These are phyloP conservation scores for Endocladia muricata DNA, from an alignment of 31 red algal species.

Conservation along the genomic window DNA sequence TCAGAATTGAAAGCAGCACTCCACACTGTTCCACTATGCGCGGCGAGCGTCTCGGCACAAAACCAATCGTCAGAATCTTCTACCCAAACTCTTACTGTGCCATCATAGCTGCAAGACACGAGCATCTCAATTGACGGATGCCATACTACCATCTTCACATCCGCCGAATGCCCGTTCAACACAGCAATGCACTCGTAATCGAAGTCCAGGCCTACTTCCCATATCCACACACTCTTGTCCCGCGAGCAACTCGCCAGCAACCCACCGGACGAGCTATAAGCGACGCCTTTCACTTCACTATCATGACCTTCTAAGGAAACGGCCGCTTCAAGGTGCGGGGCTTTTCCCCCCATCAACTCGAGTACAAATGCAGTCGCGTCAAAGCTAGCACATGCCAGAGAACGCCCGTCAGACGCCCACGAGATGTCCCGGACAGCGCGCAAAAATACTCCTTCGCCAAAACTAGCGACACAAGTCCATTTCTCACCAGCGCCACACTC, in stretches of 20 bases:
- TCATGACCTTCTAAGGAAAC: constrained; percentile 85
- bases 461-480: constrained; percentile 45
- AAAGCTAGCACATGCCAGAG: constrained; percentile 85
- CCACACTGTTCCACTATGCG: constrained; percentile 87
- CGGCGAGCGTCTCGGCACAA: constrained; percentile 65
- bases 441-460: constrained; percentile 59
- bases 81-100: constrained; percentile 84
- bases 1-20: constrained; percentile 55
- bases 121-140: constrained; percentile 80
- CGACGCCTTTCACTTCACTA: constrained; percentile 85
- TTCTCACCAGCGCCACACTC: neutral
- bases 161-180: constrained; percentile 80
- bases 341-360: constrained; percentile 43
- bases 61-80: constrained; percentile 97
- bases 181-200: constrained; percentile 91
- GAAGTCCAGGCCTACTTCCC: constrained; percentile 88
- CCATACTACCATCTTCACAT: constrained; percentile 91
- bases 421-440: constrained; percentile 71
- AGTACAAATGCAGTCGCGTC: constrained; percentile 76
- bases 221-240: constrained; percentile 91
- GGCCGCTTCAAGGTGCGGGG: constrained; percentile 57
- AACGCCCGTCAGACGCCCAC: constrained; percentile 68
- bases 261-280: constrained; percentile 68
- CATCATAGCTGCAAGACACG: constrained; percentile 76
- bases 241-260: constrained; percentile 83